Percentiles rank a stretch among this genome's conserved stretches.
Evolutionary conservation across 352 stramenopile genomes (phyloP).

Genomic region (Phytopythium mirpurense): DNA sequence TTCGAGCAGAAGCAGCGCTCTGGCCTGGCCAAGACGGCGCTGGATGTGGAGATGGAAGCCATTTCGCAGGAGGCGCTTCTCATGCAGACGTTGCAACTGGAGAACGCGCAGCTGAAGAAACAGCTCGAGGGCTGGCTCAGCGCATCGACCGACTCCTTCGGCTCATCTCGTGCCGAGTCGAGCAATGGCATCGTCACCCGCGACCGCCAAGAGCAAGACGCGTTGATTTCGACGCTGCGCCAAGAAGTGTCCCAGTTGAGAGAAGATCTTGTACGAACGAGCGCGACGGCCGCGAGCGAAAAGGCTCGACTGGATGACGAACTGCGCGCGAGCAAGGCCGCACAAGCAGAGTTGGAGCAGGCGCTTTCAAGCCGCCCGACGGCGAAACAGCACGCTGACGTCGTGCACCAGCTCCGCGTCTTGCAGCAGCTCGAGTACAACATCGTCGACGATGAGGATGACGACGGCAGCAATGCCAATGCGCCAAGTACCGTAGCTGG

Average conservation of each 20-base stretch:
- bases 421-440: constrained; percentile 92
- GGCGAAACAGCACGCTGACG: constrained; percentile 80
- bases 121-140: constrained; percentile 72
- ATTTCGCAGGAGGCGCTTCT: constrained; percentile 84
- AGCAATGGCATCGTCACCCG: constrained; percentile 8
- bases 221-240: constrained; percentile 35
- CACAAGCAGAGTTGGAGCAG: constrained; percentile 24
- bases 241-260: constrained; percentile 63
- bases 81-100: constrained; percentile 66
- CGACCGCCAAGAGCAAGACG: constrained; percentile 56
- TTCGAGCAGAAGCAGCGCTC: constrained; percentile 83
- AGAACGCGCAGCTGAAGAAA: constrained; percentile 82
- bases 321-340: constrained; percentile 21
- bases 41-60: constrained; percentile 85
- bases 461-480: constrained; percentile 21
- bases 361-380: constrained; percentile 69
- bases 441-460: constrained; percentile 68
- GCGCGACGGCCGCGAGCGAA: constrained; percentile 19
- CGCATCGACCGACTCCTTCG: constrained; percentile 10
- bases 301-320: constrained; percentile 25
- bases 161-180: neutral
- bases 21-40: constrained; percentile 44
- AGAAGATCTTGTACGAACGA: constrained; percentile 27
- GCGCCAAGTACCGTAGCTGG: constrained; percentile 3
- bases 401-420: constrained; percentile 88